A percentile compares a stretch with the other conserved stretches of the same genome.
Evolutionary conservation across 345 rosid genomes (phyloP).

Genomic region (Lumnitzera littorea): DNA sequence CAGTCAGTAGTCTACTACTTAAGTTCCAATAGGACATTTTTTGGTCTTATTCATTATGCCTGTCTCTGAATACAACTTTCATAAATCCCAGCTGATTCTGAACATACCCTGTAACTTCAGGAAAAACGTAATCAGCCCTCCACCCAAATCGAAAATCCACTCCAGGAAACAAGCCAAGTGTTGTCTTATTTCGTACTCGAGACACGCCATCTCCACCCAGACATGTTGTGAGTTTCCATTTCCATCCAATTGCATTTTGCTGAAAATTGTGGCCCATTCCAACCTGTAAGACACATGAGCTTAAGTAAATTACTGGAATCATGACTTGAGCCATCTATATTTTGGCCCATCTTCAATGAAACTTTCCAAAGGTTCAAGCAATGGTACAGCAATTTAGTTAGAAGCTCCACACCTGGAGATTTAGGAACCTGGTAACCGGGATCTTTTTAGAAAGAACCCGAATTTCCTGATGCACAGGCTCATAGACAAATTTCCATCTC

Average conservation of each 20-base stretch:
- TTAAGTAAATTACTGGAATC: slow-evolving; percentile 2
- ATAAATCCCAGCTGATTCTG: slow-evolving; percentile 1
- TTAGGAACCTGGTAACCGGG: slow-evolving; percentile 68
- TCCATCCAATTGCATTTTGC: slow-evolving; percentile 72
- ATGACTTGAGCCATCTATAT: slow-evolving; percentile 4
- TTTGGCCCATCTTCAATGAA: not conserved
- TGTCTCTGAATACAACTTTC: slow-evolving; percentile 2
- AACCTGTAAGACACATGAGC: slow-evolving; percentile 32
- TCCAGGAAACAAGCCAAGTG: slow-evolving; percentile 72
- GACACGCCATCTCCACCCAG: slow-evolving; percentile 87
- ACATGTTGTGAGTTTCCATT: slow-evolving; percentile 86
- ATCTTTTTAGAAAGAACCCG: slow-evolving; percentile 74
- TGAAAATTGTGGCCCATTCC: slow-evolving; percentile 80
- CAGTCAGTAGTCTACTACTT: not conserved
- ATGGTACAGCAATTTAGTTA: not conserved
- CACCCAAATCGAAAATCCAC: slow-evolving; percentile 80
- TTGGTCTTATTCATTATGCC: slow-evolving; percentile 1
- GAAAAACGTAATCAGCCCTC: slow-evolving; percentile 89
- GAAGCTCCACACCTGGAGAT: slow-evolving; percentile 57
- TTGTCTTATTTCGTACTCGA: slow-evolving; percentile 70
- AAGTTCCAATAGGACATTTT: slow-evolving; percentile 1
- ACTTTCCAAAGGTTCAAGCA: not conserved
- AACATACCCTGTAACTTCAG: slow-evolving; percentile 76
- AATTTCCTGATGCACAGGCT: slow-evolving; percentile 65
- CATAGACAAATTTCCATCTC: slow-evolving; percentile 74